Conservation (phyloP, 2,329 filamentous ascomycete species). For the Fusarium devonianum region DNA sequence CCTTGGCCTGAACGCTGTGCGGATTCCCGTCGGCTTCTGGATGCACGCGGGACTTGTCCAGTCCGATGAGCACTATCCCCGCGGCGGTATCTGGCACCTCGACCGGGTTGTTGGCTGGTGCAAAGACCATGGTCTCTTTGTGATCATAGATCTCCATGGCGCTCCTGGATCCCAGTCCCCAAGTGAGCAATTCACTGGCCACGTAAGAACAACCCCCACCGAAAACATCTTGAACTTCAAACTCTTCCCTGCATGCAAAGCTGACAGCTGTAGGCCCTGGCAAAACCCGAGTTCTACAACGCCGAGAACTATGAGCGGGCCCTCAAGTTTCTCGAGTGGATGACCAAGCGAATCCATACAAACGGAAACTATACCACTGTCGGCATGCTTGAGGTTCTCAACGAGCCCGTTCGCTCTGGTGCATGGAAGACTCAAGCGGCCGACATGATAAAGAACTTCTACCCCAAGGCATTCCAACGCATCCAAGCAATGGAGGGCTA, state of each 20-base stretch:
- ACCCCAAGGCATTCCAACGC: slow-evolving; percentile 36
- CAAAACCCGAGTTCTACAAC: slow-evolving; percentile 60
- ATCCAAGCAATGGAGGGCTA: slow-evolving; percentile 58
- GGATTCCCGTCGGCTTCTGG: slow-evolving; percentile 42
- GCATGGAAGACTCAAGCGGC: slow-evolving; percentile 18
- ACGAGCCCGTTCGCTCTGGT: slow-evolving; percentile 57
- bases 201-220: slow-evolving; percentile 27
- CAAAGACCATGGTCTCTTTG: slow-evolving; percentile 34
- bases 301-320: slow-evolving; percentile 63
- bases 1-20: slow-evolving; percentile 36
- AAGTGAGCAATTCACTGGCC: slow-evolving; percentile 38
- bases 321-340: slow-evolving; percentile 60
- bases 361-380: slow-evolving; percentile 60
- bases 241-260: neutral
- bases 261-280: neutral
- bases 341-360: slow-evolving; percentile 60
- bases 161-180: slow-evolving; percentile 34
- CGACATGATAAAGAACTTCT: slow-evolving; percentile 40
- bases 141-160: slow-evolving; percentile 39
- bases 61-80: slow-evolving; percentile 32
- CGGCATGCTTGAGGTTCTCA: slow-evolving; percentile 66
- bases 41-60: slow-evolving; percentile 37
- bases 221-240: accelerated
- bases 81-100: slow-evolving; percentile 38
- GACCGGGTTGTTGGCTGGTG: slow-evolving; percentile 40